Base-by-base conservation (phyloP, 495 filamentous ascomycete species). In the Podospora conica region DNA sequence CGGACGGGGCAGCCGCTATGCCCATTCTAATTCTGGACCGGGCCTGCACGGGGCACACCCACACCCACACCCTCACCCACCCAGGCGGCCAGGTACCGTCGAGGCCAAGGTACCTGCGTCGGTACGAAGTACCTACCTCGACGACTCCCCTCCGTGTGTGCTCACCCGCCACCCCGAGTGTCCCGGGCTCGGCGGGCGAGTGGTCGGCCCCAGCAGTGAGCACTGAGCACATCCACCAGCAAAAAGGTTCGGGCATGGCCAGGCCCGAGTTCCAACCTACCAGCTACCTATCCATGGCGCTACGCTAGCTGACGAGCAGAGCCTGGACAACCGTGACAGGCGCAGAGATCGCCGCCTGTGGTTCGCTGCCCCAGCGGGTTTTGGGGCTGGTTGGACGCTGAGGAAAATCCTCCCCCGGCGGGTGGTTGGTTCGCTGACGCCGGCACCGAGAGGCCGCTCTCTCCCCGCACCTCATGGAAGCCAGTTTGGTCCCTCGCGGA, bases 1-100 rank as follows among this genome's bases (percentile, higher is more conserved):
- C 75, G 74, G 74, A 77, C 74, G 69, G 63, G 73, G 74, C 73
- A 75, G 75, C 70, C 65, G 66, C 67, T 67, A 67, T 65, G 64
- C 67, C 66, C 70, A 69, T 77, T 75, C 75, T 74, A 75, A 75
- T 70, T 72, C 68, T 56, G 70, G 71, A 73, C 63, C 66, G 69
- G 58, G 67, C 53, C 62, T 61, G 67, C 64, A 33, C 22, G 55
- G 22, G 24, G 55, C 55, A 27, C 22, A 57, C 67, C n/a, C n/a
- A n/a, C n/a, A 67, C 61, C 65, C 67, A 67, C 53, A 3, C 12
- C 48, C 28, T 53, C n/a, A n/a, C n/a, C n/a, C 29, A 31, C 40
- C 18, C 40, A 48, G 40, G 40, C 40, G 18, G 15, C 40, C 40
- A 57, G 55, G 55, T 57, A 57, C 55, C 55, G 55, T 57, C 55